Percentiles rank a stretch among this genome's conserved stretches.
These are phyloP conservation scores for Diplodia intermedia DNA, from an alignment of 2,329 filamentous ascomycete species.

Conservation along the genomic window DNA sequence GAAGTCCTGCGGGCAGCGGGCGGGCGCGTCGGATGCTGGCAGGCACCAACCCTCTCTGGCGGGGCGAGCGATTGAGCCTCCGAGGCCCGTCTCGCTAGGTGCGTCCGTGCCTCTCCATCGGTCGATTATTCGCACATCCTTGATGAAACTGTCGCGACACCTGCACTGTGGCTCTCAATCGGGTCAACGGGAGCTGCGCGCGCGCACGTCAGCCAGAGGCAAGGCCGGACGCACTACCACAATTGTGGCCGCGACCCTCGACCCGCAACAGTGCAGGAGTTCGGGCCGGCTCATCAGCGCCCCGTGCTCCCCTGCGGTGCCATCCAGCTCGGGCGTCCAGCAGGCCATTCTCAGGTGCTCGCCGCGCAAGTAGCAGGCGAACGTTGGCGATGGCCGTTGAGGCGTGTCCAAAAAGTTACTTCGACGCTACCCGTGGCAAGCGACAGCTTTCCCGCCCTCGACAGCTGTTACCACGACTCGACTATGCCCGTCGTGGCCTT, in stretches of 20 bases:
- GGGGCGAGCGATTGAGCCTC: conserved; percentile 22
- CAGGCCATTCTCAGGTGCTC: conserved; percentile 13
- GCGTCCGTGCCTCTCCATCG: background rate
- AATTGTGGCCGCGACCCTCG: conserved; percentile 11
- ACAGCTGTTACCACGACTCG: background rate
- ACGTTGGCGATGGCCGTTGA: conserved; percentile 11
- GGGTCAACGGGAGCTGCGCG: conserved; percentile 29
- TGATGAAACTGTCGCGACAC: conserved; percentile 28
- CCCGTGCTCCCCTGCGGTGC: background rate
- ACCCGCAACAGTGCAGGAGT: conserved; percentile 26
- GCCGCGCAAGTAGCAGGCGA: background rate
- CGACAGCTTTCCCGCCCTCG: background rate
- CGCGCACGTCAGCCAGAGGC: conserved; percentile 11
- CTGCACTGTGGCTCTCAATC: conserved; percentile 1
- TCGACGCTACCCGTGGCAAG: background rate
- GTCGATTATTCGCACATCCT: conserved; percentile 11
- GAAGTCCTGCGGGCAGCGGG: background rate
- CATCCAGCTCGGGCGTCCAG: background rate
- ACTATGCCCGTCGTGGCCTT: conserved; percentile 10
- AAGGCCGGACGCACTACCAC: conserved; percentile 18
- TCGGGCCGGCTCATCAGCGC: conserved; percentile 20
- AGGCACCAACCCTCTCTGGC: background rate
- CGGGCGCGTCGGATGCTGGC: conserved; percentile 10
- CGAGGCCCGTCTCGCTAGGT: background rate
- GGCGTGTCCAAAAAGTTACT: background rate